phyloP scores from a whole-genome alignment of 352 stramenopile genomes.

The Halophytophthora batemanensis region DNA sequence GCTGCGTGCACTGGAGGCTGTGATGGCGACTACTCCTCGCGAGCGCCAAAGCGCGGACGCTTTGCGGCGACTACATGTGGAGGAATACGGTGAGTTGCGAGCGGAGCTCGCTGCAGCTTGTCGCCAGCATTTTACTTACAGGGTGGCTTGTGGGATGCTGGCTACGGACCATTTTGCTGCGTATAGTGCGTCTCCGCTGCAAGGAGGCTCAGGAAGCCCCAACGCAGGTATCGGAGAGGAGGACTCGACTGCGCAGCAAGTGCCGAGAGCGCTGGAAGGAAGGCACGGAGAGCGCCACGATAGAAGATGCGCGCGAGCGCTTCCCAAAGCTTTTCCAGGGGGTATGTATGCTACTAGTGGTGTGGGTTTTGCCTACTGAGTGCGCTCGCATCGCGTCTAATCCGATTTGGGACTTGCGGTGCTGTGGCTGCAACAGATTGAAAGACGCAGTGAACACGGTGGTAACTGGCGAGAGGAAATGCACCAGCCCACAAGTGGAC shows the following conservation, averaged over 20 bases:
- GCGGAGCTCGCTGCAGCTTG: background rate
- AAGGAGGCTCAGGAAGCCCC: slow-evolving; percentile 12
- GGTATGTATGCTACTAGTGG: slow-evolving; percentile 12
- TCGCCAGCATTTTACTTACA: background rate
- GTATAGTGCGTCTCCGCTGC: slow-evolving; percentile 27
- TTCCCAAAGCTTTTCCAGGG: slow-evolving; percentile 46
- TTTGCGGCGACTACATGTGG: slow-evolving; percentile 42
- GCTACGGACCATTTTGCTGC: background rate
- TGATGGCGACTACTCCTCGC: background rate
- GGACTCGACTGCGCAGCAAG: slow-evolving; percentile 32
- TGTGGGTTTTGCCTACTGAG: background rate
- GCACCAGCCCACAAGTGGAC: no score
- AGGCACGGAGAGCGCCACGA: slow-evolving; percentile 21
- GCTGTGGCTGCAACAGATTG: no score
- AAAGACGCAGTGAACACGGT: no score
- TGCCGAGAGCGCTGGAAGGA: slow-evolving; percentile 33
- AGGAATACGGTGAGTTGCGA: slow-evolving; percentile 36
- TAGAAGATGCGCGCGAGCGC: slow-evolving; percentile 34
- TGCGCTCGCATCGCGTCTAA: background rate
- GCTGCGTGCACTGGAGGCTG: slow-evolving; percentile 30
- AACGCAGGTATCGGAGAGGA: slow-evolving; percentile 28
- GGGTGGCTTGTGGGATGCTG: background rate
- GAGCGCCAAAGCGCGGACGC: slow-evolving; percentile 27
- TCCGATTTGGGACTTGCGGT: no score
- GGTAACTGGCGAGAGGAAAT: no score